These are phyloP conservation scores for Penicillium silybi DNA, from an alignment of 495 filamentous ascomycete genomes.

Conservation along the genomic window DNA sequence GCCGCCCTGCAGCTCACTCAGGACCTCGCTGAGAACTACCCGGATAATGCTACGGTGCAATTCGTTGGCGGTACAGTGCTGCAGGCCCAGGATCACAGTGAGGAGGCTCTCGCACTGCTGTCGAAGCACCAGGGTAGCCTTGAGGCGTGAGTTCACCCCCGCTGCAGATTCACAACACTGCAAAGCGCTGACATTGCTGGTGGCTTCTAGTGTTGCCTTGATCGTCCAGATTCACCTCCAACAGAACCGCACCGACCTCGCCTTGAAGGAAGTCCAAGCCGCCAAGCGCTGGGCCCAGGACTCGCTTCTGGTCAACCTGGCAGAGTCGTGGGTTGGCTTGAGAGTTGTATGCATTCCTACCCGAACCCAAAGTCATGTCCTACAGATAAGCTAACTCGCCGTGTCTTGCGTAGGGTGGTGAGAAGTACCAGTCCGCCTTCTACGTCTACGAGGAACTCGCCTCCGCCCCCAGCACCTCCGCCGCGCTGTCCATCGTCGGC, in stretches of 20 bases:
- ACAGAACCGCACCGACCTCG: constrained; percentile 86
- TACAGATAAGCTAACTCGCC: background rate
- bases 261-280: constrained; percentile 81
- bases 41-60: constrained; percentile 79
- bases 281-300: constrained; percentile 96
- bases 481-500: constrained; percentile 63
- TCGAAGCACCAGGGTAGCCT: constrained; percentile 75
- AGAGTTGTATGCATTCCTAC: constrained; percentile 60
- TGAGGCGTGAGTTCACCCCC: constrained; percentile 63
- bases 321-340: constrained; percentile 92
- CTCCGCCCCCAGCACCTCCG: constrained; percentile 67
- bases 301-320: constrained; percentile 86
- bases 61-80: constrained; percentile 74
- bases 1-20: constrained; percentile 60
- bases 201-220: constrained; percentile 55
- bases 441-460: constrained; percentile 98
- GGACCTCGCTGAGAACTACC: constrained; percentile 57
- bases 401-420: constrained; percentile 63
- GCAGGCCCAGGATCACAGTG: constrained; percentile 67
- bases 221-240: constrained; percentile 87
- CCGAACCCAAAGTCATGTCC: background rate
- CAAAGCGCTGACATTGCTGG: constrained; percentile 1
- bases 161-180: background rate
- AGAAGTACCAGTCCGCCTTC: constrained; percentile 94
- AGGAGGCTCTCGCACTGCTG: constrained; percentile 78